A percentile compares a stretch with the other conserved stretches of the same genome.
Evolutionary conservation across 257 asterid species (phyloP).

Genomic region (Paraleonurus japonicus): DNA sequence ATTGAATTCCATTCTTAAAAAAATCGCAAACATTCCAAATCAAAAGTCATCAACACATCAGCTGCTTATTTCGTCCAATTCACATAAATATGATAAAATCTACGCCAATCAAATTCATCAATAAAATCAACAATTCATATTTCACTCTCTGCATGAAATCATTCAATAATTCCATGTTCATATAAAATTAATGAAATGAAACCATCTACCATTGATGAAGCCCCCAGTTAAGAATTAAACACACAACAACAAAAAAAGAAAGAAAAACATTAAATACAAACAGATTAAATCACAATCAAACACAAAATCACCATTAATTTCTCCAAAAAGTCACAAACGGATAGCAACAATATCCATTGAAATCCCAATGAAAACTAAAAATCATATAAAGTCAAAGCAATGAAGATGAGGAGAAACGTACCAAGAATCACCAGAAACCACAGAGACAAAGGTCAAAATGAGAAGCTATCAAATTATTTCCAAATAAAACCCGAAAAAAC

Average conservation of each 20-base stretch:
- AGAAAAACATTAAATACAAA: constrained; percentile 1
- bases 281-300: constrained; percentile 19
- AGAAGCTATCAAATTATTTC: constrained; percentile 22
- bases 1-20: background rate
- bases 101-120: background rate
- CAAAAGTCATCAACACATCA: background rate
- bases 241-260: background rate
- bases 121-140: background rate
- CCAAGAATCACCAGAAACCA: constrained; percentile 46
- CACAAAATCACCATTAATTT: constrained; percentile 7
- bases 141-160: too few species aligned
- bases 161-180: too few species aligned
- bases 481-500: constrained; percentile 25
- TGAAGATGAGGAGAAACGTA: constrained; percentile 11
- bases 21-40: constrained; percentile 3
- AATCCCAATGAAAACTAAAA: constrained; percentile 7
- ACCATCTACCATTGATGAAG: constrained; percentile 25
- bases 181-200: constrained; percentile 9
- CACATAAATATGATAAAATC: background rate
- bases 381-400: background rate
- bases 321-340: constrained; percentile 16
- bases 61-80: background rate
- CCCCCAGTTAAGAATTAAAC: constrained; percentile 6
- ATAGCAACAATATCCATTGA: constrained; percentile 10
- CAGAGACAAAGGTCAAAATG: constrained; percentile 39